Evolutionary conservation across 1,139 yeast species (phyloP).

Genomic region (Yamadazyma dendronema): DNA sequence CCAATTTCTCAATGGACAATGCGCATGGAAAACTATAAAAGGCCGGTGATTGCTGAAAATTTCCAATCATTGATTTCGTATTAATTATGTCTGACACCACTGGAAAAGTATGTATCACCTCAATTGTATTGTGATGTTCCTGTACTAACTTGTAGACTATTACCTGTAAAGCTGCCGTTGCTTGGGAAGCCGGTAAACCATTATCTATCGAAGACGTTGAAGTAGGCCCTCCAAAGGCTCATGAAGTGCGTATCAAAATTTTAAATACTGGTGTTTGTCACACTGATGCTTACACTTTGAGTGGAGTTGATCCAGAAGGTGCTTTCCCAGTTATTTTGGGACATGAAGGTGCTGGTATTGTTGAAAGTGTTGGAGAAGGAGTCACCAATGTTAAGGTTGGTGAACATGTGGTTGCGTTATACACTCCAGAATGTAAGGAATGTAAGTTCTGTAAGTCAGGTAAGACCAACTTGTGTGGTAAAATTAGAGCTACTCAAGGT

Average conservation of each 20-base stretch:
- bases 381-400: constrained; percentile 84
- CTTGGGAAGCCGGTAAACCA: constrained; percentile 94
- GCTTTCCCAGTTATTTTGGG: constrained; percentile 90
- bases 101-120: constrained; percentile 37
- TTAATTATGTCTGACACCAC: constrained; percentile 25
- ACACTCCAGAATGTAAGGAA: constrained; percentile 94
- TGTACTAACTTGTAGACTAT: constrained; percentile 55
- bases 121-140: too few species aligned
- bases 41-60: background rate
- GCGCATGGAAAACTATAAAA: constrained; percentile 1
- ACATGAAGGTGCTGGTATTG: constrained; percentile 97
- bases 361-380: constrained; percentile 90
- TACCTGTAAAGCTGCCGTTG: constrained; percentile 92
- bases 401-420: constrained; percentile 86
- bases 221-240: constrained; percentile 93
- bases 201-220: constrained; percentile 81
- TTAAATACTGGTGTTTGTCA: constrained; percentile 94
- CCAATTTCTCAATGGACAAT: background rate
- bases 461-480: constrained; percentile 90
- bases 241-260: constrained; percentile 92
- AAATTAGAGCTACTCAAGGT: constrained; percentile 65
- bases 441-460: constrained; percentile 95
- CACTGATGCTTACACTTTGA: constrained; percentile 94
- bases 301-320: constrained; percentile 96
- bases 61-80: background rate